Base-by-base conservation (phyloP, 192 early-diverging fungal genomes). In the Glomus cerebriforme region DNA sequence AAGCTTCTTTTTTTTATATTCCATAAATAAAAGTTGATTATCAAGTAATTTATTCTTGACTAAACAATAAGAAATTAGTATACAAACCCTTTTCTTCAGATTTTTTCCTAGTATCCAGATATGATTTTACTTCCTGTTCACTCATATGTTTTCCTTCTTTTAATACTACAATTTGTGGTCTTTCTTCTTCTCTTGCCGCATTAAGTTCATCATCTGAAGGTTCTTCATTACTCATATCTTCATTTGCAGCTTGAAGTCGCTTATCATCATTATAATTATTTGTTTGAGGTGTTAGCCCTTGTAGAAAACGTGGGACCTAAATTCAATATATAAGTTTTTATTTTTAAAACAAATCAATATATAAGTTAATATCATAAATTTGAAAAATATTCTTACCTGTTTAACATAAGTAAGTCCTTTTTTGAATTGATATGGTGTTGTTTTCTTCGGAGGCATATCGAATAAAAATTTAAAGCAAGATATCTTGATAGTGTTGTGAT, bases 111-210 rank as follows among this genome's bases (percentile, higher is more conserved):
- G 37, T 7, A 15, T 72, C 70, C 24, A 72, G n/a, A 29, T 47
- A 47, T 7, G n/a, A 15, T 72, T 49, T 72, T 10, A 72, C 70
- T 72, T 72, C 39, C 17, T n/a, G 1, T 29, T 72, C 70, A 12
- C 39, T 49, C 70, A 72, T 45, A 49, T 72, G 70, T 47, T 47
- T 72, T 17, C 70, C 70, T 49, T 72, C 70, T 72, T 49, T 72
- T 49, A 72, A 72, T 15, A 72, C 70, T 24, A 72, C 70, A 47
- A 72, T 72, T 19, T 72, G 70, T 17, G 70, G 70, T 26, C 45
- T 72, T 49, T 72, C 70, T 72, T 72, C 70, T 49, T 72, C 70
- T 29, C 45, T 37, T 22, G 13, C 37, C 27, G 65, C 34, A 67
- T 67, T 34, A 34, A 67, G 31, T 35, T 34, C 19, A 22, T 67